Evolutionary conservation across 352 stramenopile genomes (phyloP).

Genomic region (Pythium utonaiense): DNA sequence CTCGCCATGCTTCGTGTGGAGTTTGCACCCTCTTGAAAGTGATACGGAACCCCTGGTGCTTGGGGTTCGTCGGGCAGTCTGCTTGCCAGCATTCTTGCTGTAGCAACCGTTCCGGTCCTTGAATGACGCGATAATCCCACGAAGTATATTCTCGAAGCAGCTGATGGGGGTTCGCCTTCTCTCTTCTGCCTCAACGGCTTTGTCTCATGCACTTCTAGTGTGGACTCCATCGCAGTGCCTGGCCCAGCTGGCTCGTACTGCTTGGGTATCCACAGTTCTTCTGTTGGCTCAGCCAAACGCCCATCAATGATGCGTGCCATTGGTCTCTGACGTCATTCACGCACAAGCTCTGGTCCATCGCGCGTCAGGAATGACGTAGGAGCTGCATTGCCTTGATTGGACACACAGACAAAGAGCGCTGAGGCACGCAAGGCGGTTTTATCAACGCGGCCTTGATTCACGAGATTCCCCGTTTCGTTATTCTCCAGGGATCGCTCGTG

Average conservation of each 20-base stretch:
- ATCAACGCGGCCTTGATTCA: neutral
- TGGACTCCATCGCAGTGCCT: neutral
- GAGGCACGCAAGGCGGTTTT: constrained; percentile 5
- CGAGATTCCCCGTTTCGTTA: constrained; percentile 8
- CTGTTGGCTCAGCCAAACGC: neutral
- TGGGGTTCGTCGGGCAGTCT: neutral
- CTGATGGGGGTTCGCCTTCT: constrained; percentile 7
- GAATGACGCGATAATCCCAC: neutral
- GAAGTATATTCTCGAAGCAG: constrained; percentile 11
- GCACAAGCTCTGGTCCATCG: neutral
- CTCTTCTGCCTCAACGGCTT: neutral
- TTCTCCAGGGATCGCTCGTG: neutral
- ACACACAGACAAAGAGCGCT: neutral
- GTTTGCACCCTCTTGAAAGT: constrained; percentile 11
- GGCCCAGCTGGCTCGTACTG: neutral
- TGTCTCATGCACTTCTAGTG: too few relatives aligned
- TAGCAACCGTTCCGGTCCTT: neutral
- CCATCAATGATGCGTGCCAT: neutral
- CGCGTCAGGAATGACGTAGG: neutral
- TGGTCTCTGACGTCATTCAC: constrained; percentile 6
- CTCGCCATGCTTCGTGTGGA: neutral
- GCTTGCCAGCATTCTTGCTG: neutral
- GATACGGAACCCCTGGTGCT: constrained; percentile 15
- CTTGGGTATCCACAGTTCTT: neutral
- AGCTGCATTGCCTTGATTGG: neutral